These are phyloP conservation scores for Knoxia roxburghii DNA, from an alignment of 257 asterid species.

Conservation along the genomic window DNA sequence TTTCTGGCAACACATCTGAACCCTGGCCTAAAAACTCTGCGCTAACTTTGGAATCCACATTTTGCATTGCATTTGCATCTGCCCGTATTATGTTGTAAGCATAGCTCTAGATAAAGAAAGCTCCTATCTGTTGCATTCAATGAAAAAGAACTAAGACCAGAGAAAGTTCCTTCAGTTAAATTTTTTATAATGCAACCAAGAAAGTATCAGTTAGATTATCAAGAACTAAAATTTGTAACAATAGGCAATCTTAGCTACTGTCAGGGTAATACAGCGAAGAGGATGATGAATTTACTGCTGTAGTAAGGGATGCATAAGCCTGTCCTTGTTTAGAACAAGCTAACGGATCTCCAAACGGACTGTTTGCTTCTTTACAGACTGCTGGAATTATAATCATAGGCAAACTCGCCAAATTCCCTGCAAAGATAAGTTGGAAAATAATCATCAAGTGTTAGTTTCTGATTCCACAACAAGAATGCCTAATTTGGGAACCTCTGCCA, in stretches of 20 bases:
- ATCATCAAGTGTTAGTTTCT: background rate
- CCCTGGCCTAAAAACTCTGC: background rate
- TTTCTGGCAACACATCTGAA: constrained; percentile 6
- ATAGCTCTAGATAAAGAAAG: constrained; percentile 31
- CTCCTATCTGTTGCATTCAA: constrained; percentile 23
- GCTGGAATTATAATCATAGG: constrained; percentile 33
- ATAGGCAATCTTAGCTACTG: background rate
- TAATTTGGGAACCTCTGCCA: too few relatives aligned
- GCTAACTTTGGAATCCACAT: background rate
- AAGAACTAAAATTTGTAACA: background rate
- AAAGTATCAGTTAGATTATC: background rate
- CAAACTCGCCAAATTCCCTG: constrained; percentile 38
- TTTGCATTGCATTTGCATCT: constrained; percentile 2
- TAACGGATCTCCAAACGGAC: constrained; percentile 32
- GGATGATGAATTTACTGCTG: constrained; percentile 23
- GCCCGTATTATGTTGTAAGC: constrained; percentile 26
- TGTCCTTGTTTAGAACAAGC: constrained; percentile 25
- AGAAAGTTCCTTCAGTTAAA: background rate
- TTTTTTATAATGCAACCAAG: background rate
- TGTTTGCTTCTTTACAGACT: constrained; percentile 29
- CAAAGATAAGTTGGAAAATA: background rate
- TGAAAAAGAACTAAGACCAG: background rate
- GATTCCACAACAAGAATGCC: too few relatives aligned
- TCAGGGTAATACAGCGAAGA: background rate
- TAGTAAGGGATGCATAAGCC: constrained; percentile 34